phyloP scores from a whole-genome alignment of 2,329 filamentous ascomycete species.

The Aspergillus niger region DNA sequence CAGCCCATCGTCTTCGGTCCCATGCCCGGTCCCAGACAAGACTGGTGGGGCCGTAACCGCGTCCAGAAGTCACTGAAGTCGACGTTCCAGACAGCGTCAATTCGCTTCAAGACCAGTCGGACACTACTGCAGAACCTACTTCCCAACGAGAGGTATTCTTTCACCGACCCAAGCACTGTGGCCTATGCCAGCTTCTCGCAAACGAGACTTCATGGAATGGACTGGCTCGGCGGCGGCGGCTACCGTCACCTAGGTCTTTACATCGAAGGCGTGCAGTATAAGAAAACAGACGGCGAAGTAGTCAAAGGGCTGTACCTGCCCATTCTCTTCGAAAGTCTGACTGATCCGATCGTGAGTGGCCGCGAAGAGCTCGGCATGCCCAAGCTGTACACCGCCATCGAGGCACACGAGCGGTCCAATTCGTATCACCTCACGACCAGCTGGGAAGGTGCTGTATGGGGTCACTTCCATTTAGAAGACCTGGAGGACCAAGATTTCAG shows the following conservation, averaged over 20 bases:
- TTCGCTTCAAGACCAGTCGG: conserved; percentile 54
- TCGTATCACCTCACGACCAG: conserved; percentile 45
- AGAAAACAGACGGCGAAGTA: conserved; percentile 50
- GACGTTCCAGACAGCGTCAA: conserved; percentile 49
- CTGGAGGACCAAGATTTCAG: conserved; percentile 33
- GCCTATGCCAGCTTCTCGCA: conserved; percentile 47
- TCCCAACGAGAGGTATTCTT: conserved; percentile 46
- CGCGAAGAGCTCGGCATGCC: conserved; percentile 65
- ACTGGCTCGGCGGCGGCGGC: conserved; percentile 63
- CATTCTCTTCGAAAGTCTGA: conserved; percentile 59
- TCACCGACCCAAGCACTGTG: conserved; percentile 48
- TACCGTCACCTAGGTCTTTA: conserved; percentile 63
- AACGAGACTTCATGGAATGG: conserved; percentile 53
- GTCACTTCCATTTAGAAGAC: conserved; percentile 40
- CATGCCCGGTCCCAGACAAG: conserved; percentile 50
- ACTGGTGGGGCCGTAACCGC: conserved; percentile 25
- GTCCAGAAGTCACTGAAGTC: conserved; percentile 32
- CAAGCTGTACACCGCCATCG: conserved; percentile 58
- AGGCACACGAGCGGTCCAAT: conserved; percentile 42
- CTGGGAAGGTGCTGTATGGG: conserved; percentile 49
- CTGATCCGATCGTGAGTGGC: conserved; percentile 62
- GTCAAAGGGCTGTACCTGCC: conserved; percentile 58
- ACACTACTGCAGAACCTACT: conserved; percentile 55
- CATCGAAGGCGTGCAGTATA: conserved; percentile 63
- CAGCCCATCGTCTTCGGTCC: conserved; percentile 52